A percentile compares a stretch with the other conserved stretches of the same genome.
Evolutionary conservation across 2,329 filamentous ascomycete genomes (phyloP).

Genomic region (Penicillium sclerotigenum): DNA sequence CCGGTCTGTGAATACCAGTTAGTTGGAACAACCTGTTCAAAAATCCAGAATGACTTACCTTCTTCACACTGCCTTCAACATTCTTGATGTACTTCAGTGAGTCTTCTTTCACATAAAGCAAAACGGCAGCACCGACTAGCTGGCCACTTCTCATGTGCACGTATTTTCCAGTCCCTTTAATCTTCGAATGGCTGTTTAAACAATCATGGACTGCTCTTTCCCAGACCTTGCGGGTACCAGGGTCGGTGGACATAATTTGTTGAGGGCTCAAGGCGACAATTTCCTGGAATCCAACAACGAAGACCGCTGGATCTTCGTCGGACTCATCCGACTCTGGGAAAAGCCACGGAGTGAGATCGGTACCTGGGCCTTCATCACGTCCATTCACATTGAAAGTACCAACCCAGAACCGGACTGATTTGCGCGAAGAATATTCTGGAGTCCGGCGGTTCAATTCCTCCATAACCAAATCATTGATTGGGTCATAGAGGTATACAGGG

Average conservation of each 20-base stretch:
- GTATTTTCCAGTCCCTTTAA: constrained; percentile 70
- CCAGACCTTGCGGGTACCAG: constrained; percentile 79
- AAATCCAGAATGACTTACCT: constrained; percentile 45
- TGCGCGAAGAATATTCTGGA: constrained; percentile 70
- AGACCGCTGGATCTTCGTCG: constrained; percentile 72
- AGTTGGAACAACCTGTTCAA: constrained; percentile 10
- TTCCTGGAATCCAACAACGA: constrained; percentile 92
- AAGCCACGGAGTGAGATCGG: constrained; percentile 83
- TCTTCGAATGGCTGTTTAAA: constrained; percentile 68
- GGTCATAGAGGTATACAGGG: constrained; percentile 84
- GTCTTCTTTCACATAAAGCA: constrained; percentile 82
- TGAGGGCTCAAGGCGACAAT: constrained; percentile 97
- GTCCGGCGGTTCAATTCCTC: constrained; percentile 65
- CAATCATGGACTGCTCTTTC: constrained; percentile 75
- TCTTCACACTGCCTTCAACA: constrained; percentile 93
- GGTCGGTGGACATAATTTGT: constrained; percentile 98
- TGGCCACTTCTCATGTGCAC: constrained; percentile 88
- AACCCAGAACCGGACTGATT: constrained; percentile 74
- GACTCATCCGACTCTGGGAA: constrained; percentile 58
- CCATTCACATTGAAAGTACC: constrained; percentile 97
- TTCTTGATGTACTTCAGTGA: constrained; percentile 83
- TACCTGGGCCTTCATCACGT: constrained; percentile 69
- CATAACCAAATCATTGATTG: constrained; percentile 86
- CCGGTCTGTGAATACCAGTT: constrained; percentile 56
- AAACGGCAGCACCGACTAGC: constrained; percentile 87